Percentiles rank a stretch among this genome's conserved stretches.
Evolutionary conservation across 192 early-diverging fungal genomes (phyloP).

Genomic region (Cetraspora pellucida): DNA sequence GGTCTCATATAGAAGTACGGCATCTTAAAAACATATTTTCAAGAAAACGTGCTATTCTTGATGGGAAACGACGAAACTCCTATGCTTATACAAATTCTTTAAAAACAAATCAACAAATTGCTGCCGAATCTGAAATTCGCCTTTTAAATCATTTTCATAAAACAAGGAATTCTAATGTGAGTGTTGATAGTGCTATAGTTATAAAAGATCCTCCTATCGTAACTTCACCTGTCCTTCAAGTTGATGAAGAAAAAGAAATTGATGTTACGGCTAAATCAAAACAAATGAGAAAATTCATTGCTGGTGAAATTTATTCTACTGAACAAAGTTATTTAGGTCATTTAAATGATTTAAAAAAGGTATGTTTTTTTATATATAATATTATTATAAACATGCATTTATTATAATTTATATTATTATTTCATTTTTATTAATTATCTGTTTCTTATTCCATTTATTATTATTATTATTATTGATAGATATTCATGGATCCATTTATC

Average conservation of each 20-base stretch:
- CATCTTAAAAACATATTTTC: slow-evolving; percentile 10
- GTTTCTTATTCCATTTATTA: not conserved
- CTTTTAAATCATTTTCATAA: not conserved
- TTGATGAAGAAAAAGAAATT: not conserved
- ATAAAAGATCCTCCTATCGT: not conserved
- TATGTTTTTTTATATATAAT: slow-evolving; percentile 25
- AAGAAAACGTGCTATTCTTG: slow-evolving; percentile 1
- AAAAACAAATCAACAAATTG: not conserved
- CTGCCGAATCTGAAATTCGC: not conserved
- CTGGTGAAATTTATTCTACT: slow-evolving; percentile 44
- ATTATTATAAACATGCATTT: too few species aligned
- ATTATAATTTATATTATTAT: not conserved
- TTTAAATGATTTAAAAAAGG: slow-evolving; percentile 44
- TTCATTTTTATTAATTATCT: not conserved
- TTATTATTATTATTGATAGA: slow-evolving; percentile 20
- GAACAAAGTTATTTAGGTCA: slow-evolving; percentile 48
- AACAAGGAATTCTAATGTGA: not conserved
- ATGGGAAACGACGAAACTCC: slow-evolving; percentile 12
- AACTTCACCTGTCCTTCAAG: not conserved
- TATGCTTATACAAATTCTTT: slow-evolving; percentile 2
- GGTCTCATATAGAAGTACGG: slow-evolving; percentile 32
- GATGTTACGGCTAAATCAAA: slow-evolving; percentile 1
- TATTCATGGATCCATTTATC: slow-evolving; percentile 47
- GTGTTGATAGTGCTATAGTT: not conserved
- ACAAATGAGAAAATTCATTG: slow-evolving; percentile 41